A percentile compares a stretch with the other conserved stretches of the same genome.
Evolutionary conservation across 78 protist genomes (phyloP).

Genomic region (Planoprotostelium fungivorum): DNA sequence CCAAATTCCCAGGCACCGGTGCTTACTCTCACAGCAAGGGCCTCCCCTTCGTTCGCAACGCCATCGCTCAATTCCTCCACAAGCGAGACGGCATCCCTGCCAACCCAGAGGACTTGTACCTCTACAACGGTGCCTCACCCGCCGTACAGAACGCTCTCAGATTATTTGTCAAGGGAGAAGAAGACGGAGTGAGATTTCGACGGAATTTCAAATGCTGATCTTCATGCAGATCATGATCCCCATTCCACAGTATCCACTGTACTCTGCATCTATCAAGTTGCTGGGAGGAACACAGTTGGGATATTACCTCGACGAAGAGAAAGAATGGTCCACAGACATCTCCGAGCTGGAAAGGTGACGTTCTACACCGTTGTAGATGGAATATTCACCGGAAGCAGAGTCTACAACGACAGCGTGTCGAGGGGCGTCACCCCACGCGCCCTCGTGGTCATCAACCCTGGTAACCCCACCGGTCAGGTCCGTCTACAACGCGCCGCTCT

Average conservation of each 20-base stretch:
- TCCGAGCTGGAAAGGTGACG: constrained; percentile 24
- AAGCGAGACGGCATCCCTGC: constrained; percentile 64
- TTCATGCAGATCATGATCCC: constrained; percentile 83
- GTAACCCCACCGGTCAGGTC: constrained; percentile 99
- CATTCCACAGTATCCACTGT: constrained; percentile 99
- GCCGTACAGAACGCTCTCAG: constrained; percentile 69
- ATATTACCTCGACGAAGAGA: constrained; percentile 88
- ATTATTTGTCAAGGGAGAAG: constrained; percentile 43
- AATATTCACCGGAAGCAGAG: neutral
- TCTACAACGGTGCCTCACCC: constrained; percentile 96
- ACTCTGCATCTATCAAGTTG: constrained; percentile 93
- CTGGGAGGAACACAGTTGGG: constrained; percentile 77
- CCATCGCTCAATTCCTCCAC: constrained; percentile 88
- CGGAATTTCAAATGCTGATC: neutral
- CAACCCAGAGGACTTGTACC: constrained; percentile 78
- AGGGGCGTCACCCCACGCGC: constrained; percentile 78
- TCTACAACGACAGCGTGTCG: constrained; percentile 38
- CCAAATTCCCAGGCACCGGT: constrained; percentile 55
- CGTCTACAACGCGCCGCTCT: neutral
- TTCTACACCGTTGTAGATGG: neutral
- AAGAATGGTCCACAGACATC: constrained; percentile 68
- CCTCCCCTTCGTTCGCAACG: constrained; percentile 52
- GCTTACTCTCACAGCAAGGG: constrained; percentile 95
- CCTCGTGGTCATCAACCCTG: constrained; percentile 97
- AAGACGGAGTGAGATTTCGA: constrained; percentile 43